These are phyloP conservation scores for Didymella exigua DNA, from an alignment of 2,329 filamentous ascomycete genomes.

Conservation along the genomic window DNA sequence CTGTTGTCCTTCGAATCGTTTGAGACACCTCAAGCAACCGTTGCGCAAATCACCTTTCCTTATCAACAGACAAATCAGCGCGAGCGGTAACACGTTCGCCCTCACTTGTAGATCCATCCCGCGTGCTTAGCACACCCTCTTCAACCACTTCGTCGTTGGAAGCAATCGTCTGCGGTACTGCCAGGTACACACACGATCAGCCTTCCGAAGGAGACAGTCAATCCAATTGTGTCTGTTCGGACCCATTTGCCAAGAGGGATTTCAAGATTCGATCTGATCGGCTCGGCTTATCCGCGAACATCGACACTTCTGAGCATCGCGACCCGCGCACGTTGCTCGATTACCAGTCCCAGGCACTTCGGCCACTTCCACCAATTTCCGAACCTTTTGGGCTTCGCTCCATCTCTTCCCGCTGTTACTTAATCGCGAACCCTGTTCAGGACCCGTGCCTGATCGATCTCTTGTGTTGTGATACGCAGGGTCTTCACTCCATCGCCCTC, in stretches of 20 bases:
- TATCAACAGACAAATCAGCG: background rate
- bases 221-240: background rate
- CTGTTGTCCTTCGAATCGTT: background rate
- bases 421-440: slow-evolving; percentile 27
- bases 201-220: slow-evolving; percentile 7
- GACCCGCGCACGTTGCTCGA: slow-evolving; percentile 18
- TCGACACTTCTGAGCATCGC: slow-evolving; percentile 24
- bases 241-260: background rate
- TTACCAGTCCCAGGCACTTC: slow-evolving; percentile 18
- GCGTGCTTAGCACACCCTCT: slow-evolving; percentile 5
- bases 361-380: background rate
- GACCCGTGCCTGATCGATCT: slow-evolving; percentile 23
- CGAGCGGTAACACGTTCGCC: slow-evolving; percentile 10
- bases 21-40: background rate
- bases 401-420: slow-evolving; percentile 19
- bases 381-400: background rate
- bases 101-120: background rate
- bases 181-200: slow-evolving; percentile 19
- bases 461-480: slow-evolving; percentile 25
- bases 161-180: slow-evolving; percentile 22
- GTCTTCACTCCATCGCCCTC: slow-evolving; percentile 26
- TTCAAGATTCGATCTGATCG: slow-evolving; percentile 15
- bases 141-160: slow-evolving; percentile 4
- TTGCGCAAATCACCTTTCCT: background rate
- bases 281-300: slow-evolving; percentile 14